Conservation (phyloP, 495 filamentous ascomycete species). For the Evernia prunastri region DNA sequence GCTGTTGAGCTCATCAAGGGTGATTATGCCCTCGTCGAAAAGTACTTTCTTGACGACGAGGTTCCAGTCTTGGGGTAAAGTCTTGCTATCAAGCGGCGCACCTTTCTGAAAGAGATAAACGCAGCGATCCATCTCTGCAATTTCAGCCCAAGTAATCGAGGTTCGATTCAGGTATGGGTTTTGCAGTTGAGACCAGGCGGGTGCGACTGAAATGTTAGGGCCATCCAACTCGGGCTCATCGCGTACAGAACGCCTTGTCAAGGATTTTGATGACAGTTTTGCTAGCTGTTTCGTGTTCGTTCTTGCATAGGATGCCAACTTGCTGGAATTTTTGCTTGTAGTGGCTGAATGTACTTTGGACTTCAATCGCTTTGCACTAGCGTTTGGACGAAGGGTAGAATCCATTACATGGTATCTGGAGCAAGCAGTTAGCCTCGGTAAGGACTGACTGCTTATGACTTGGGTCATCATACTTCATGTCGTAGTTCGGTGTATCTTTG, state of each 20-base stretch:
- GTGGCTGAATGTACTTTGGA: neutral
- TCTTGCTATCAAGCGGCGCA: slow-evolving; percentile 2
- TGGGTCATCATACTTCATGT: slow-evolving; percentile 4
- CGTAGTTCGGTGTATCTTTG: slow-evolving; percentile 6
- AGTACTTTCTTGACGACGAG: slow-evolving; percentile 4
- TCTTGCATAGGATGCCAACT: neutral
- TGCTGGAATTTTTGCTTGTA: neutral
- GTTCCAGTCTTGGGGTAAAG: slow-evolving; percentile 14
- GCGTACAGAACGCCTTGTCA: neutral
- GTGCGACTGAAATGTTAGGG: neutral
- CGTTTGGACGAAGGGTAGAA: slow-evolving; percentile 4
- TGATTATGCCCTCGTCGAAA: slow-evolving; percentile 12
- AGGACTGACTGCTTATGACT: too few relatives aligned
- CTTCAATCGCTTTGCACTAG: neutral
- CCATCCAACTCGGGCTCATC: neutral
- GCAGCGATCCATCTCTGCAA: slow-evolving; percentile 12
- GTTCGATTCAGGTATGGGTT: neutral
- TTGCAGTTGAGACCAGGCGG: slow-evolving; percentile 1
- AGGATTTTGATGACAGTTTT: neutral
- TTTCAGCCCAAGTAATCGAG: slow-evolving; percentile 4
- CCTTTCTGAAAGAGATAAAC: slow-evolving; percentile 16
- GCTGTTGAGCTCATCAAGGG: slow-evolving; percentile 8
- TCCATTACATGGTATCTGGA: slow-evolving; percentile 4
- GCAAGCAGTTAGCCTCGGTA: neutral
- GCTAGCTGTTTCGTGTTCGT: neutral